These are phyloP conservation scores for Tylopilus sp. DNA, from an alignment of 768 basidiomycete genomes.

Conservation along the genomic window DNA sequence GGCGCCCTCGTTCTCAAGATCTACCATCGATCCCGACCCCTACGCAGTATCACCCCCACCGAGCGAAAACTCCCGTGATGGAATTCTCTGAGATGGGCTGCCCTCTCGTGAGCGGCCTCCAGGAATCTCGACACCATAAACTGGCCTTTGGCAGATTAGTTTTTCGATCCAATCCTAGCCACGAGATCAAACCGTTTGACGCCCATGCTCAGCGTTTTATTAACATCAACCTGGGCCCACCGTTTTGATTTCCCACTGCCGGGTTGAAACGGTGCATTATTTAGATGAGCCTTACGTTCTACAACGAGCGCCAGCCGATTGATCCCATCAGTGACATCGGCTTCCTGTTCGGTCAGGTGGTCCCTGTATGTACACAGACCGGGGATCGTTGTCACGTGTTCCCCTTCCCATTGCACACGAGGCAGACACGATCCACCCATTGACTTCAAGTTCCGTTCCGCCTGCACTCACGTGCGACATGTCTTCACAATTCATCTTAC, in stretches of 20 bases:
- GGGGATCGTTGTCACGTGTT: too few species aligned
- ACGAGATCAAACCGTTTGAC: too few species aligned
- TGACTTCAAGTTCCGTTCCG: background rate
- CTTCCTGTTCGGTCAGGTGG: background rate
- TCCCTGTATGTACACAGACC: too few species aligned
- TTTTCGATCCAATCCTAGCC: too few species aligned
- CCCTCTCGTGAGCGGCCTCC: too few species aligned
- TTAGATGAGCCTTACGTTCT: background rate
- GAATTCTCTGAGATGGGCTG: too few species aligned
- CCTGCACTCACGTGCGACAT: background rate
- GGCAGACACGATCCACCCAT: too few species aligned
- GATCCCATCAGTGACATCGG: background rate
- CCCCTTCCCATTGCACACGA: too few species aligned
- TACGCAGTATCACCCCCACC: background rate
- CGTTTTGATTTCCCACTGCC: background rate
- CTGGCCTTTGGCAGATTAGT: too few species aligned
- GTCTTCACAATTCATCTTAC: background rate
- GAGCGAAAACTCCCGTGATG: too few species aligned
- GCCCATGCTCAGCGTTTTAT: too few species aligned
- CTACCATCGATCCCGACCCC: background rate
- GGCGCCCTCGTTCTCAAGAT: background rate
- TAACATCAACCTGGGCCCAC: too few species aligned
- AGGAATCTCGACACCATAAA: background rate
- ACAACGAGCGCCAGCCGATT: background rate
- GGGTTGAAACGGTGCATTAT: background rate